Conservation (phyloP, 805 yeast genomes). For the Saccharomycopsis malanga region DNA sequence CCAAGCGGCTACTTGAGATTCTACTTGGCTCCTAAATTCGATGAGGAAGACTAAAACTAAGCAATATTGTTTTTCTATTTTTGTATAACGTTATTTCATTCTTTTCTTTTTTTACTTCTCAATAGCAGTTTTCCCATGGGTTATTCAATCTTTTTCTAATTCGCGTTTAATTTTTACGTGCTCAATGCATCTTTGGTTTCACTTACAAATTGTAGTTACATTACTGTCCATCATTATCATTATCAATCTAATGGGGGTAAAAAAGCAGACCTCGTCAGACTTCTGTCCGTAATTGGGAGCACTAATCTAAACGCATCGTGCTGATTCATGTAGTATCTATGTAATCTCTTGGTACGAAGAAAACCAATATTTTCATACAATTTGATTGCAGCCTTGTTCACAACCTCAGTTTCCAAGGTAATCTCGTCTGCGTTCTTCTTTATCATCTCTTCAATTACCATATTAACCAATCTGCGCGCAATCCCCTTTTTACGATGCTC, state of each 20-base stretch:
- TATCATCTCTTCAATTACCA: constrained; percentile 59
- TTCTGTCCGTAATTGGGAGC: constrained; percentile 63
- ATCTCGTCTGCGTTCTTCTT: constrained; percentile 73
- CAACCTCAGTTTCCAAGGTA: constrained; percentile 88
- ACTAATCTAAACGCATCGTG: constrained; percentile 89
- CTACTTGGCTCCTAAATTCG: constrained; percentile 97
- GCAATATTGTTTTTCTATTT: not conserved
- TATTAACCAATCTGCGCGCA: constrained; percentile 63
- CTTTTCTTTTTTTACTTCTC: not conserved
- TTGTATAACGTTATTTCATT: not conserved
- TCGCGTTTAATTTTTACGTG: not conserved
- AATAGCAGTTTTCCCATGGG: not conserved
- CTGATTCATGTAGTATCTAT: constrained; percentile 82
- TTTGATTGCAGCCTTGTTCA: constrained; percentile 60
- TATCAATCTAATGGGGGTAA: constrained; percentile 25
- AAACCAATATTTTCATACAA: constrained; percentile 75
- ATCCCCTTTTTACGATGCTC: constrained; percentile 70
- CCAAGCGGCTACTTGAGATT: constrained; percentile 90
- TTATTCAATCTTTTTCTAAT: not conserved
- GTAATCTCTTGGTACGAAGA: constrained; percentile 64
- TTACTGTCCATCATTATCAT: not conserved
- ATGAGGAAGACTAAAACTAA: constrained; percentile 50
- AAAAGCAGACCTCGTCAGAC: constrained; percentile 51
- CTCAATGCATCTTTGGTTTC: not conserved
- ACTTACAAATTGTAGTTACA: not conserved